A percentile compares a stretch with the other conserved stretches of the same genome.
Conservation (phyloP, 2,329 filamentous ascomycete species). For the Neocatenulostroma microsporum region DNA sequence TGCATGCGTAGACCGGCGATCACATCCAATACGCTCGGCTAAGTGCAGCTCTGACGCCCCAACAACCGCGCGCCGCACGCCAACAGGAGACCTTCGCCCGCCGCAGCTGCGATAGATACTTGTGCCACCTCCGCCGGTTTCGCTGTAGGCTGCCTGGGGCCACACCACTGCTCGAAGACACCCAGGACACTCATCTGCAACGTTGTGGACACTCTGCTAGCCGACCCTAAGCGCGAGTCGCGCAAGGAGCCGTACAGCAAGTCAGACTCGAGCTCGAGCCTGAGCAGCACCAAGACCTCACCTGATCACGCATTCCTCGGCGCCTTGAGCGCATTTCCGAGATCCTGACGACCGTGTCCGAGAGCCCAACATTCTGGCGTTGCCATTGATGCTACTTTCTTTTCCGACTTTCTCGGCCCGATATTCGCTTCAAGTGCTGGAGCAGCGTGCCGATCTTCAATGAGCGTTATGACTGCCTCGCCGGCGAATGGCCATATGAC, state of each 20-base stretch:
- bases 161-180: no score
- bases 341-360: slow-evolving; percentile 1
- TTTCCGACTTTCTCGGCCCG: slow-evolving; percentile 8
- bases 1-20: no score
- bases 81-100: no score
- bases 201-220: slow-evolving; percentile 4
- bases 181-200: no score
- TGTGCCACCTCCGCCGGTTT: no score
- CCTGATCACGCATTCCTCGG: slow-evolving; percentile 7
- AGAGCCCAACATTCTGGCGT: background rate
- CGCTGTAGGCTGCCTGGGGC: no score
- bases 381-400: slow-evolving; percentile 2
- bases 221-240: slow-evolving; percentile 7
- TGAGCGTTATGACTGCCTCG: slow-evolving; percentile 14
- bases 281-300: no score
- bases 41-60: no score
- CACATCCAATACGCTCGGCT: no score
- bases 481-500: slow-evolving; percentile 11
- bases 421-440: background rate
- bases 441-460: slow-evolving; percentile 13
- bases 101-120: no score
- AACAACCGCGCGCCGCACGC: no score
- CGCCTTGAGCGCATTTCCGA: background rate
- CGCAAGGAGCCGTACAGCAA: slow-evolving; percentile 2
- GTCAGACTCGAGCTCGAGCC: no score